Evolutionary conservation across 345 rosid species (phyloP).

Genomic region (Aquilaria sinensis): DNA sequence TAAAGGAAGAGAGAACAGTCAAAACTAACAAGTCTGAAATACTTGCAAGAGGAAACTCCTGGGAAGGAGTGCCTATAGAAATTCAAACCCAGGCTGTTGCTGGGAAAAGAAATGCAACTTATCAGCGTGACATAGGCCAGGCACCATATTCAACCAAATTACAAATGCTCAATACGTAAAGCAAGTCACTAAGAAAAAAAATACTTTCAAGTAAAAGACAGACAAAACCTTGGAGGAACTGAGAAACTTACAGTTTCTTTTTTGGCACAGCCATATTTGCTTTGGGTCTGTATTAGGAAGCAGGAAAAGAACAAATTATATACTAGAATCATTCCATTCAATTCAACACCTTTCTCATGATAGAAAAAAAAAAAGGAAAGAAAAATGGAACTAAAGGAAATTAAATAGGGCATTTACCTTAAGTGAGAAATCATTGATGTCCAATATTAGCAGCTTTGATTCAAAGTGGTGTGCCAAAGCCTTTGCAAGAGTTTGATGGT

Average conservation of each 20-base stretch:
- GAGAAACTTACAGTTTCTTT: conserved; percentile 59
- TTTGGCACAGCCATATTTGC: conserved; percentile 72
- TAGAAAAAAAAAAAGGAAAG: too few relatives aligned
- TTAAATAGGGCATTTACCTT: conserved; percentile 40
- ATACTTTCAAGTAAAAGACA: not conserved
- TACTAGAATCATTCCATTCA: not conserved
- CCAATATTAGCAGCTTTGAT: conserved; percentile 77
- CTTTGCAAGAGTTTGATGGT: conserved; percentile 93
- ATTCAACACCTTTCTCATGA: too few relatives aligned
- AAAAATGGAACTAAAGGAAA: not conserved
- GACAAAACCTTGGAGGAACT: not conserved
- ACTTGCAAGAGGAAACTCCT: too few relatives aligned
- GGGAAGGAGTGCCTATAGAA: too few relatives aligned
- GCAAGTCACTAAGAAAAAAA: not conserved
- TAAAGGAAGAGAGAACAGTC: conserved; percentile 10
- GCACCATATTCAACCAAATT: too few relatives aligned
- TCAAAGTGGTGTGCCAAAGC: conserved; percentile 78
- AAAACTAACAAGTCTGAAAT: conserved; percentile 2
- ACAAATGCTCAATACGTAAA: not conserved
- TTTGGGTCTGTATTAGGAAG: conserved; percentile 61
- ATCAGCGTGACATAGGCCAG: too few relatives aligned
- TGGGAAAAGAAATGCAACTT: too few relatives aligned
- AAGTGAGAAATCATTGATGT: conserved; percentile 65
- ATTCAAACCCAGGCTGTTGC: too few relatives aligned
- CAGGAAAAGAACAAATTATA: conserved; percentile 15